Conservation (phyloP, 2,329 filamentous ascomycete genomes). For the Pseudogymnoascus verrucosus region DNA sequence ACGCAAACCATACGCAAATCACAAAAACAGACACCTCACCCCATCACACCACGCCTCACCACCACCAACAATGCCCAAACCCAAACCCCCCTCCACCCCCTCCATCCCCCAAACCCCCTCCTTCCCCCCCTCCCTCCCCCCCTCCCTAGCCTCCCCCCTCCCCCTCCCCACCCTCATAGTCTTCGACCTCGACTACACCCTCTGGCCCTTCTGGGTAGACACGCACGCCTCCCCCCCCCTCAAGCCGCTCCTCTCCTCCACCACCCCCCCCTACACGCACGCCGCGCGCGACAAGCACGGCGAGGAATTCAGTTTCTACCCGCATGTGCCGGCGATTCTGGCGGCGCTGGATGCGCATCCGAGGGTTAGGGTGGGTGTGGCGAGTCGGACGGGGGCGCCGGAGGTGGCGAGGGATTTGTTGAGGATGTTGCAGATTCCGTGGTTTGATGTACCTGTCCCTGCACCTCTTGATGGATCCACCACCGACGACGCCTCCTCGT, state of each 20-base stretch:
- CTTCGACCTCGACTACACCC: slow-evolving; percentile 94
- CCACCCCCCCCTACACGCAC: slow-evolving; percentile 13
- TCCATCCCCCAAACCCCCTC: not conserved
- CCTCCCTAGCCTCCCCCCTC: slow-evolving; percentile 35
- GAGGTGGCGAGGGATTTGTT: slow-evolving; percentile 76
- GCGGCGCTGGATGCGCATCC: slow-evolving; percentile 40
- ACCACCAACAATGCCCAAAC: not conserved
- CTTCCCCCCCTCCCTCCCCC: slow-evolving; percentile 1
- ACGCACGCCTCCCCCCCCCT: slow-evolving; percentile 77
- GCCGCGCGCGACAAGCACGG: slow-evolving; percentile 42
- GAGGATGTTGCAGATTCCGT: slow-evolving; percentile 55
- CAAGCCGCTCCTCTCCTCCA: slow-evolving; percentile 37
- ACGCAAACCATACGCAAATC: too few species aligned
- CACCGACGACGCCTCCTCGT: not conserved
- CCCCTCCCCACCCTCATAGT: slow-evolving; percentile 77
- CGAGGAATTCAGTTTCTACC: slow-evolving; percentile 64
- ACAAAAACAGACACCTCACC: not conserved
- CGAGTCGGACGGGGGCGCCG: slow-evolving; percentile 73
- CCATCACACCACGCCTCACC: not conserved
- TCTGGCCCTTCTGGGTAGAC: slow-evolving; percentile 99
- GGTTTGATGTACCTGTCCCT: slow-evolving; percentile 14
- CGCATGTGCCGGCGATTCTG: slow-evolving; percentile 60
- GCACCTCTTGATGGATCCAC: not conserved
- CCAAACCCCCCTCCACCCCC: not conserved
- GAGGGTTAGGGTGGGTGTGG: slow-evolving; percentile 56